Evolutionary conservation across 2,329 filamentous ascomycete species (phyloP).

Genomic region (Diaporthe longicolla): DNA sequence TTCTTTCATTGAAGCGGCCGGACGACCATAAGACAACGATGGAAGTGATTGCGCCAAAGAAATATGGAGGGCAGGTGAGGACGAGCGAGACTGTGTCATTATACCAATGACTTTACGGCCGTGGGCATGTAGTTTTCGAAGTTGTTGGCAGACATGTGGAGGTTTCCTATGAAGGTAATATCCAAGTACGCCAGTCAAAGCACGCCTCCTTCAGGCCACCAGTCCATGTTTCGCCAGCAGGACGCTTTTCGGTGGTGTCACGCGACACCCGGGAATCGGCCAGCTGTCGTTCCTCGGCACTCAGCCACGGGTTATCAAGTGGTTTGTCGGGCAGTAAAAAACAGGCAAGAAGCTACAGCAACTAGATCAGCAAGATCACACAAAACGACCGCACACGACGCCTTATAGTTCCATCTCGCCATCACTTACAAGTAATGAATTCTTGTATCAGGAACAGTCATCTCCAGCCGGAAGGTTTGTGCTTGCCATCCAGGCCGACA

Average conservation of each 20-base stretch:
- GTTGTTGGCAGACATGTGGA: constrained; percentile 5
- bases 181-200: background rate
- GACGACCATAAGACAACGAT: background rate
- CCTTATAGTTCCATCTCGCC: too few relatives aligned
- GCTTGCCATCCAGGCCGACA: too few relatives aligned
- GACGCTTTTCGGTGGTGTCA: background rate
- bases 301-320: background rate
- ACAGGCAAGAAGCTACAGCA: background rate
- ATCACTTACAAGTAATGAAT: too few relatives aligned
- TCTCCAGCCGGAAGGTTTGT: too few relatives aligned
- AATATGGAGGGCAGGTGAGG: background rate
- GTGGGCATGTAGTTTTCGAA: constrained; percentile 3
- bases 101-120: background rate
- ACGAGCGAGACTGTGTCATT: background rate
- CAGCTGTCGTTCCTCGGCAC: background rate
- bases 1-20: background rate
- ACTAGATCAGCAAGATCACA: too few relatives aligned
- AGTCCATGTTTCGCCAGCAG: background rate
- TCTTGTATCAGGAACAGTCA: too few relatives aligned
- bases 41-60: background rate
- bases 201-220: background rate
- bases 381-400: too few relatives aligned
- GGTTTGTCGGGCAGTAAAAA: background rate
- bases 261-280: background rate
- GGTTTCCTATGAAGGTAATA: background rate